Percentiles rank a stretch among this genome's conserved stretches.
These are phyloP conservation scores for Leccinum subgranulosum DNA, from an alignment of 768 basidiomycete genomes.

Conservation along the genomic window DNA sequence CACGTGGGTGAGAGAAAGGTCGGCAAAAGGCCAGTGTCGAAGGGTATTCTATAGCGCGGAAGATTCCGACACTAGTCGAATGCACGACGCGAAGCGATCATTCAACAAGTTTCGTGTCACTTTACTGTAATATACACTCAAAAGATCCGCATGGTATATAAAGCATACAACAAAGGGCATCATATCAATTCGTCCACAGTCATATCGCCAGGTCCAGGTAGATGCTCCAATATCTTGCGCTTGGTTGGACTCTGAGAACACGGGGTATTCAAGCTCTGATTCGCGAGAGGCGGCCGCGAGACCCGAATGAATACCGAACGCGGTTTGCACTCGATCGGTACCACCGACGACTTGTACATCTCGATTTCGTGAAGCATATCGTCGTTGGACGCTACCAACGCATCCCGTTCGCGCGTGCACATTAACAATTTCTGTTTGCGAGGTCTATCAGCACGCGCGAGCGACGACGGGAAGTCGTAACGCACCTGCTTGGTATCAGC, in stretches of 20 bases:
- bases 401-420: slow-evolving; percentile 48
- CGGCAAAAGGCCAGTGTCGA: too few relatives aligned
- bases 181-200: slow-evolving; percentile 46
- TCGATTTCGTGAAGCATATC: slow-evolving; percentile 53
- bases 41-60: too few relatives aligned
- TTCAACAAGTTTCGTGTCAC: too few relatives aligned
- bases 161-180: slow-evolving; percentile 4
- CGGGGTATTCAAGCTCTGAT: slow-evolving; percentile 37
- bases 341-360: slow-evolving; percentile 57
- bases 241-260: slow-evolving; percentile 12
- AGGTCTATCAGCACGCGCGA: neutral
- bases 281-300: slow-evolving; percentile 44
- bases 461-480: slow-evolving; percentile 10
- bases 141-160: slow-evolving; percentile 9
- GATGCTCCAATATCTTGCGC: slow-evolving; percentile 28
- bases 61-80: too few relatives aligned
- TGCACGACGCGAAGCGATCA: too few relatives aligned
- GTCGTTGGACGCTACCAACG: slow-evolving; percentile 39
- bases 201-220: slow-evolving; percentile 46
- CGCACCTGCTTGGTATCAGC: slow-evolving; percentile 78
- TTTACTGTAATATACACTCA: neutral
- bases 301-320: slow-evolving; percentile 49
- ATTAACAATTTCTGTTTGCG: slow-evolving; percentile 44
- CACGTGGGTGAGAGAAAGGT: too few relatives aligned
- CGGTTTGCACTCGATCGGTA: slow-evolving; percentile 48